phyloP scores from a whole-genome alignment of 2,329 filamentous ascomycete species.

The Ploettnerulaceae sp. region DNA sequence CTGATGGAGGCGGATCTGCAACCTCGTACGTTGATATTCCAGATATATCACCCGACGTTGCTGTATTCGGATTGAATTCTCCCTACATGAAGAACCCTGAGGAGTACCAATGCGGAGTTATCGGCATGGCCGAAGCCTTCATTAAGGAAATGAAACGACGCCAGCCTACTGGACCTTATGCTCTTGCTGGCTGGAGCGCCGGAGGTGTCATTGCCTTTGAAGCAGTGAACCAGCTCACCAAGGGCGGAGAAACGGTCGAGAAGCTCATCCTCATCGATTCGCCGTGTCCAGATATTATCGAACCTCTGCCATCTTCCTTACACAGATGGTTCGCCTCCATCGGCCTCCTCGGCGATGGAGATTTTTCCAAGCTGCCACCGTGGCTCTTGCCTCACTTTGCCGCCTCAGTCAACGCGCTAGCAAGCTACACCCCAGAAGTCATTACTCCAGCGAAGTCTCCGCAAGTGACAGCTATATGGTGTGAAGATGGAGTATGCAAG shows the following conservation, averaged over 20 bases:
- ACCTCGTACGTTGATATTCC: slow-evolving; percentile 29
- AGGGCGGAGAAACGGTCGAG: slow-evolving; percentile 52
- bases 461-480: slow-evolving; percentile 63
- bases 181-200: slow-evolving; percentile 69
- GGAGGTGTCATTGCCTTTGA: slow-evolving; percentile 70
- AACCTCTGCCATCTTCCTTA: slow-evolving; percentile 52
- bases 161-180: slow-evolving; percentile 64
- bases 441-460: slow-evolving; percentile 56
- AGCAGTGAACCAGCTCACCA: slow-evolving; percentile 55
- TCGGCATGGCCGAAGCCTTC: slow-evolving; percentile 60
- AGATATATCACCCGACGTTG: slow-evolving; percentile 42
- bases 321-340: slow-evolving; percentile 64
- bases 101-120: slow-evolving; percentile 60
- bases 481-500: slow-evolving; percentile 67
- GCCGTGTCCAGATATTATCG: slow-evolving; percentile 61
- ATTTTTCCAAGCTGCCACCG: slow-evolving; percentile 58
- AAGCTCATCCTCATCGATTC: slow-evolving; percentile 62
- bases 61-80: slow-evolving; percentile 59
- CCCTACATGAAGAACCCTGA: slow-evolving; percentile 67
- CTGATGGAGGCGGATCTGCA: slow-evolving; percentile 44
- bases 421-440: slow-evolving; percentile 62
- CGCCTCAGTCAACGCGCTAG: slow-evolving; percentile 61
- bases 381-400: slow-evolving; percentile 73
- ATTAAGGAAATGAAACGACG: slow-evolving; percentile 66
- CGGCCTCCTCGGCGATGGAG: slow-evolving; percentile 61